These are phyloP conservation scores for Ustilago vetiveriae DNA, from an alignment of 1,284 basidiomycete species.

Conservation along the genomic window DNA sequence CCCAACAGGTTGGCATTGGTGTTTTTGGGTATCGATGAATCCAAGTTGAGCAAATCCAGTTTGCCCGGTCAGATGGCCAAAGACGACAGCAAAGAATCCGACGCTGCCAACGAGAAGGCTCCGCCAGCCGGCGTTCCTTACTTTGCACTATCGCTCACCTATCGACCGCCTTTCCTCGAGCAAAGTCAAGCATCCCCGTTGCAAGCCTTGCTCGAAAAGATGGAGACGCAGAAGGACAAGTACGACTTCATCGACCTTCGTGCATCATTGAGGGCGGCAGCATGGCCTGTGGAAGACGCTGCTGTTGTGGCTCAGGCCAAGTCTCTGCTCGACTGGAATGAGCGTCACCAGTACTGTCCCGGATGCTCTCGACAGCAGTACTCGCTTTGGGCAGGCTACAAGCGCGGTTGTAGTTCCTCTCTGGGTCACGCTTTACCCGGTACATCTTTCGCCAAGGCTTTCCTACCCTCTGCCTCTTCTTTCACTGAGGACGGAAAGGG, in stretches of 20 bases:
- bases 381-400: conserved; percentile 95
- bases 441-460: conserved; percentile 12
- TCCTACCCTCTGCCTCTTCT: conserved; percentile 2
- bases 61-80: conserved; percentile 45
- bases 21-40: conserved; percentile 61
- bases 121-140: conserved; percentile 55
- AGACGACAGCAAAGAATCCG: conserved; percentile 2
- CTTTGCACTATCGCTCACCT: conserved; percentile 63
- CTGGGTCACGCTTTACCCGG: conserved; percentile 46
- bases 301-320: conserved; percentile 60
- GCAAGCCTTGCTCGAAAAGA: conserved; percentile 25
- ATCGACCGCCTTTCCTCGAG: conserved; percentile 21
- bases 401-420: conserved; percentile 75
- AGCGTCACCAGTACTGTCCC: conserved; percentile 78
- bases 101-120: conserved; percentile 7
- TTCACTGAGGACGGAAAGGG: conserved; percentile 43
- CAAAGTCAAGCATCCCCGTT: conserved; percentile 17
- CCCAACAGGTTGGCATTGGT: conserved; percentile 52
- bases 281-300: conserved; percentile 49
- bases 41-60: conserved; percentile 7
- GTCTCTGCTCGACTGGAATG: conserved; percentile 64
- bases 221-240: conserved; percentile 14
- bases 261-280: conserved; percentile 39
- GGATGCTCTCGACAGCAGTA: conserved; percentile 84
- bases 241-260: conserved; percentile 63